Conservation (phyloP, 352 stramenopile species). For the Globisporangium emineosum region DNA sequence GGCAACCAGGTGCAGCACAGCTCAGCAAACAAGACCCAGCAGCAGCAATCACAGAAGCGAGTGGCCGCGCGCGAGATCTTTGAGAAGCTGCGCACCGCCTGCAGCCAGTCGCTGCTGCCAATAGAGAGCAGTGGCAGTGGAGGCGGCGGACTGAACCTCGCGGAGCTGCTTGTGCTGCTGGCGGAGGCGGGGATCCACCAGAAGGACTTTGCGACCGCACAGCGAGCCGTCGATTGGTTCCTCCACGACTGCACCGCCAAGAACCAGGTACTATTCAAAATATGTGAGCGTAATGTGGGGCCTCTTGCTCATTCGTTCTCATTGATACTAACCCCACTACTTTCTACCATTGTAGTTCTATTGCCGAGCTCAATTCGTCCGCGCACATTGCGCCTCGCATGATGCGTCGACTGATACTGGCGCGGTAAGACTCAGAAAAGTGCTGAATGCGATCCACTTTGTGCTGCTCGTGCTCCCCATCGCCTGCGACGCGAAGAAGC, state of each 20-base stretch:
- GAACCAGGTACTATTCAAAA: constrained; percentile 79
- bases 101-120: constrained; percentile 38
- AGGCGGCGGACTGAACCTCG: constrained; percentile 35
- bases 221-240: constrained; percentile 63
- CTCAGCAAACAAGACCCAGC: neutral
- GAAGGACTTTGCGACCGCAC: constrained; percentile 57
- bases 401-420: constrained; percentile 39
- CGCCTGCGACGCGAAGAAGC: constrained; percentile 50
- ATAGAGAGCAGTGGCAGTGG: constrained; percentile 11
- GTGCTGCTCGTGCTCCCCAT: constrained; percentile 75
- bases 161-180: constrained; percentile 75
- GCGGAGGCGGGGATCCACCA: constrained; percentile 71
- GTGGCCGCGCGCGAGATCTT: constrained; percentile 37
- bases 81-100: constrained; percentile 25
- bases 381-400: constrained; percentile 56
- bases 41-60: constrained; percentile 2
- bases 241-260: constrained; percentile 52
- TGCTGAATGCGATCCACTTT: constrained; percentile 75
- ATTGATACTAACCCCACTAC: neutral
- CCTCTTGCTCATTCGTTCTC: neutral
- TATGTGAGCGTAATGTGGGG: neutral
- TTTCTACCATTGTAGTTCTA: constrained; percentile 59
- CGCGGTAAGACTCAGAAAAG: constrained; percentile 34
- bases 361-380: constrained; percentile 82
- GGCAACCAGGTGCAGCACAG: neutral